Conservation (phyloP, 441 rosid species). For the Populus trichocarpa region DNA sequence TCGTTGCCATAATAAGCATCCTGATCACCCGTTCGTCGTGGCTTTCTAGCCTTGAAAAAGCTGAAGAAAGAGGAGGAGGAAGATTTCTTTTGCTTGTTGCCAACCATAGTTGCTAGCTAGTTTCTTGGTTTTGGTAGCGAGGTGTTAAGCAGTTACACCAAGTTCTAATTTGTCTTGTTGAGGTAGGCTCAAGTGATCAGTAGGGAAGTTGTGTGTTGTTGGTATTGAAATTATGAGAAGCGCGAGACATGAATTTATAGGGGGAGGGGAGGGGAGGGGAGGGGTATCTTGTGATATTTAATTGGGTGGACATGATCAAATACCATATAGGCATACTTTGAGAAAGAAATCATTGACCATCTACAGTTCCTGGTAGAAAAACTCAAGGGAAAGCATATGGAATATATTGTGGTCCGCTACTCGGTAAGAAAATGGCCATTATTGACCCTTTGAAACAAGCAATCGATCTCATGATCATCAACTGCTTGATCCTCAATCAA, state of each 20-base stretch:
- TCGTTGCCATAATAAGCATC: conserved; percentile 10
- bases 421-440: background rate
- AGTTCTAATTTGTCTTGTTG: too few species aligned
- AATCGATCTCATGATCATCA: too few species aligned
- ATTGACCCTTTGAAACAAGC: too few species aligned
- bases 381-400: conserved; percentile 21
- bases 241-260: background rate
- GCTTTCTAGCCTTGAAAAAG: conserved; percentile 42
- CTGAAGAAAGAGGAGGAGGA: conserved; percentile 27
- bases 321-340: too few species aligned
- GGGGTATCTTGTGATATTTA: background rate
- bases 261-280: too few species aligned
- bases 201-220: background rate
- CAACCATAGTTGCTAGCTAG: conserved; percentile 30
- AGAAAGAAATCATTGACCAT: too few species aligned
- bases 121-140: background rate
- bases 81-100: conserved; percentile 38
- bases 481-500: too few species aligned
- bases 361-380: background rate
- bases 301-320: background rate
- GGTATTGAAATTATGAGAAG: background rate
- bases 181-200: too few species aligned
- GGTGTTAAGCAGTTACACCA: background rate
- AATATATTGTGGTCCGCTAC: conserved; percentile 7
- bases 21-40: conserved; percentile 21